phyloP scores from a whole-genome alignment of 495 filamentous ascomycete genomes.

The Aspergillus nidulans region DNA sequence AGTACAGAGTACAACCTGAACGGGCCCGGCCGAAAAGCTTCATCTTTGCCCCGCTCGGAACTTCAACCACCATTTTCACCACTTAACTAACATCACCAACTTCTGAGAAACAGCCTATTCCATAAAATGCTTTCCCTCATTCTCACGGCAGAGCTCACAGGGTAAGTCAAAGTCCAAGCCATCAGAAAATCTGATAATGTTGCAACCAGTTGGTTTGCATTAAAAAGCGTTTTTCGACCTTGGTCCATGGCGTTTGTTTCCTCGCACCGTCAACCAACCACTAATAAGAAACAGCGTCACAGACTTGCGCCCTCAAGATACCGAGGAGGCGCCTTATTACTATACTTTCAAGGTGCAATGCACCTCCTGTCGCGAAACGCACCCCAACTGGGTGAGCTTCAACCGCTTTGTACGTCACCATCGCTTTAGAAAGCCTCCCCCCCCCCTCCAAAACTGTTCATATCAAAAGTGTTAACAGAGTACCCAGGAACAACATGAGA shows the following conservation, averaged over 20 bases:
- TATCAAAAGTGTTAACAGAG: neutral
- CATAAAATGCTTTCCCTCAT: slow-evolving; percentile 70
- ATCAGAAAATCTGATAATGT: neutral
- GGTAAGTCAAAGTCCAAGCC: slow-evolving; percentile 42
- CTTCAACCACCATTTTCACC: neutral
- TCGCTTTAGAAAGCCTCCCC: neutral
- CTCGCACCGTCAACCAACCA: neutral
- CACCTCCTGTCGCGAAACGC: slow-evolving; percentile 85
- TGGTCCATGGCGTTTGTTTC: slow-evolving; percentile 14
- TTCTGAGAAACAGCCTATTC: neutral
- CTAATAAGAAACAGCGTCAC: slow-evolving; percentile 62
- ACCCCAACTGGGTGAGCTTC: slow-evolving; percentile 82
- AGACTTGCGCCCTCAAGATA: slow-evolving; percentile 79
- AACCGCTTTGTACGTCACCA: slow-evolving; percentile 75
- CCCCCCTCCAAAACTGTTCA: neutral
- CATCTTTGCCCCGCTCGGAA: slow-evolving; percentile 16
- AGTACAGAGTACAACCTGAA: neutral
- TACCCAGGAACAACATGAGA: slow-evolving; percentile 72
- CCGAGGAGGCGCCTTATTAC: slow-evolving; percentile 73
- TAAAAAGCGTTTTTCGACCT: neutral
- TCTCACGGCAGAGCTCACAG: slow-evolving; percentile 73
- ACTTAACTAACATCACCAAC: neutral
- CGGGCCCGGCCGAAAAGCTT: slow-evolving; percentile 2
- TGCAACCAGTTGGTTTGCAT: neutral
- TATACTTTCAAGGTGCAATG: slow-evolving; percentile 98